These are phyloP conservation scores for Cairneyella variabilis DNA, from an alignment of 495 filamentous ascomycete genomes.

Conservation along the genomic window DNA sequence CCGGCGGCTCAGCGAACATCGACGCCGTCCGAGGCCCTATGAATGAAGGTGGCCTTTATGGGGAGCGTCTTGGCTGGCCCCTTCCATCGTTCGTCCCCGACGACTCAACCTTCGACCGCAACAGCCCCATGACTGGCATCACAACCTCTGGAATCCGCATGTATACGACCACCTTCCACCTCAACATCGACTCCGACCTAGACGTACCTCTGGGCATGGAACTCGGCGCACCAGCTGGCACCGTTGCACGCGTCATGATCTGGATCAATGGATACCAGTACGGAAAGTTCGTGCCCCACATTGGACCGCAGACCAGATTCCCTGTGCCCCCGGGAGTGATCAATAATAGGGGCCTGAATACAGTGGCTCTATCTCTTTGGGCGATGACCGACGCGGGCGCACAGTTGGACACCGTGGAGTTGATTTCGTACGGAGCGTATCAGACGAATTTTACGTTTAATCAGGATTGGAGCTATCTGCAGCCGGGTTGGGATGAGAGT, in stretches of 20 bases:
- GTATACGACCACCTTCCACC: conserved; percentile 55
- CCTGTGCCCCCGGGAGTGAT: conserved; percentile 45
- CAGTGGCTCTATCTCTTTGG: conserved; percentile 45
- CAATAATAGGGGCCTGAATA: conserved; percentile 43
- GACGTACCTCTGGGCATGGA: conserved; percentile 54
- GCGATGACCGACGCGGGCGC: conserved; percentile 38
- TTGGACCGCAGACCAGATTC: conserved; percentile 46
- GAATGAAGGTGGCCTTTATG: conserved; percentile 35
- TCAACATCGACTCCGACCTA: conserved; percentile 53
- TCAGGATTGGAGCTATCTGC: conserved; percentile 40
- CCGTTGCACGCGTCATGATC: conserved; percentile 51
- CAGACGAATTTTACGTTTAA: conserved; percentile 42
- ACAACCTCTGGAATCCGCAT: conserved; percentile 53
- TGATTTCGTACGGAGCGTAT: conserved; percentile 29
- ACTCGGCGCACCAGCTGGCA: conserved; percentile 40
- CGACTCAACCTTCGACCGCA: conserved; percentile 9
- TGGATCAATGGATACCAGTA: conserved; percentile 70
- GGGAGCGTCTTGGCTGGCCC: conserved; percentile 32
- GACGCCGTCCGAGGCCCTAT: conserved; percentile 47
- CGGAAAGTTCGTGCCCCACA: conserved; percentile 44
- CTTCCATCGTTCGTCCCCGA: conserved; percentile 25
- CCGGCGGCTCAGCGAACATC: conserved; percentile 57
- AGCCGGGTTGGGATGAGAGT: conserved; percentile 38
- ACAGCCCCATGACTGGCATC: conserved; percentile 48
- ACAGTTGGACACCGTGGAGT: conserved; percentile 29